phyloP scores from a whole-genome alignment of 208 protist genomes.

The Herpetomonas samuelpessoai region DNA sequence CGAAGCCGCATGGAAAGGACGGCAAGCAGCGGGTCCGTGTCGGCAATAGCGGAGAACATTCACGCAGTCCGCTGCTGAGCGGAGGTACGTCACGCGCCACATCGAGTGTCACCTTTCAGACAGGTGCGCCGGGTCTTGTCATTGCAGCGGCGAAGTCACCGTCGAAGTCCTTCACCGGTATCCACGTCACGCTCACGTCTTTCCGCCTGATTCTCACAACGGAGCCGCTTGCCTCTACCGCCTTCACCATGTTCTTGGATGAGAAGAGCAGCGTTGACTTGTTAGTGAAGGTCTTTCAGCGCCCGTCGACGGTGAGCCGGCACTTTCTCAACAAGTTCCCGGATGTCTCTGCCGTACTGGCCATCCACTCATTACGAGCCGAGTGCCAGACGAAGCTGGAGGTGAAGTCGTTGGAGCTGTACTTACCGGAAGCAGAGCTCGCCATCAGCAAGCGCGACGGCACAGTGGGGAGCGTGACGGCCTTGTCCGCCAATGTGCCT shows the following conservation, averaged over 20 bases:
- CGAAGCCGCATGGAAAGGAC: not conserved
- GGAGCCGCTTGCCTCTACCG: slow-evolving; percentile 60
- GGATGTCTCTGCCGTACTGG: slow-evolving; percentile 33
- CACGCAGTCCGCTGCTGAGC: no score
- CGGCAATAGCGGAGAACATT: not conserved
- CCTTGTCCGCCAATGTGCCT: slow-evolving; percentile 46
- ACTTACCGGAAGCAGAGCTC: slow-evolving; percentile 53
- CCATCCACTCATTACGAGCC: slow-evolving; percentile 42
- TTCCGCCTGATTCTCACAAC: slow-evolving; percentile 66
- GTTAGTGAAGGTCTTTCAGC: slow-evolving; percentile 33
- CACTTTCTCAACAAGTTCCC: slow-evolving; percentile 30
- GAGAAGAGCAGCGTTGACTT: slow-evolving; percentile 52
- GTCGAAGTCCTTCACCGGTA: slow-evolving; percentile 18
- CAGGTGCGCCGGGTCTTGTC: not conserved
- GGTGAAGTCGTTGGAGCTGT: slow-evolving; percentile 82
- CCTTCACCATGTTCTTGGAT: slow-evolving; percentile 66
- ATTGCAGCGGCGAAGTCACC: not conserved
- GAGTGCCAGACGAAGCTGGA: slow-evolving; percentile 88
- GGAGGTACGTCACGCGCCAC: no score
- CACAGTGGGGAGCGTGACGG: slow-evolving; percentile 17
- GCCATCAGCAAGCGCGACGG: slow-evolving; percentile 35
- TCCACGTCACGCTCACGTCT: slow-evolving; percentile 64
- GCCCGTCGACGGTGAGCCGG: not conserved
- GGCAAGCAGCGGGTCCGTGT: not conserved
- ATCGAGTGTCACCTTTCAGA: not conserved